These are phyloP conservation scores for Lichtheimia hyalospora DNA, from an alignment of 371 early-diverging fungal genomes.

Conservation along the genomic window DNA sequence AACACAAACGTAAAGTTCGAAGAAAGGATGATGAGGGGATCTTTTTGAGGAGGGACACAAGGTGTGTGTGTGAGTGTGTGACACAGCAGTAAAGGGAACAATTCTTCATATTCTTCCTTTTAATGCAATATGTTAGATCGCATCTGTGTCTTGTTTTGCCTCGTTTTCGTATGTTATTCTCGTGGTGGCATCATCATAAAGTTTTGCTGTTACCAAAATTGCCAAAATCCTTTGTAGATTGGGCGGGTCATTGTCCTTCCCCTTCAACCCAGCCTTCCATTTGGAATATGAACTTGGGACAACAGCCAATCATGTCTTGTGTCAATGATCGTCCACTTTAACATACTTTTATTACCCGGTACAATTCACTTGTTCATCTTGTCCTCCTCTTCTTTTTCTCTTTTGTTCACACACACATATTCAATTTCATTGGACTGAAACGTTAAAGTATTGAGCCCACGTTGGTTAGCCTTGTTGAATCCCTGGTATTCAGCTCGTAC, in stretches of 20 bases:
- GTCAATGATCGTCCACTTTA: not conserved
- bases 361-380: not conserved
- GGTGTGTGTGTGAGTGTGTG: not conserved
- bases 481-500: no score
- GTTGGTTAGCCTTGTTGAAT: no score
- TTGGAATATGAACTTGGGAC: slow-evolving; percentile 8
- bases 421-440: slow-evolving; percentile 1
- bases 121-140: not conserved
- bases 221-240: not conserved
- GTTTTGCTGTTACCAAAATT: not conserved
- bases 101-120: slow-evolving; percentile 5
- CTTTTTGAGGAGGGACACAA: not conserved
- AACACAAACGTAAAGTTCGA: not conserved
- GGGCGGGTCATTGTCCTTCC: slow-evolving; percentile 2
- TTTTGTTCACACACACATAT: not conserved
- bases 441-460: no score
- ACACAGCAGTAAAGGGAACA: slow-evolving; percentile 5
- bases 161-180: not conserved
- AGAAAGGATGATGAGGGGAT: not conserved
- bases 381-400: not conserved
- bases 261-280: slow-evolving; percentile 20
- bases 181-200: not conserved
- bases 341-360: not conserved
- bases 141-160: not conserved
- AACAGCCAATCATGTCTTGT: slow-evolving; percentile 1